These are phyloP conservation scores for Lipomyces sp. DNA, from an alignment of 805 yeast species.

Conservation along the genomic window DNA sequence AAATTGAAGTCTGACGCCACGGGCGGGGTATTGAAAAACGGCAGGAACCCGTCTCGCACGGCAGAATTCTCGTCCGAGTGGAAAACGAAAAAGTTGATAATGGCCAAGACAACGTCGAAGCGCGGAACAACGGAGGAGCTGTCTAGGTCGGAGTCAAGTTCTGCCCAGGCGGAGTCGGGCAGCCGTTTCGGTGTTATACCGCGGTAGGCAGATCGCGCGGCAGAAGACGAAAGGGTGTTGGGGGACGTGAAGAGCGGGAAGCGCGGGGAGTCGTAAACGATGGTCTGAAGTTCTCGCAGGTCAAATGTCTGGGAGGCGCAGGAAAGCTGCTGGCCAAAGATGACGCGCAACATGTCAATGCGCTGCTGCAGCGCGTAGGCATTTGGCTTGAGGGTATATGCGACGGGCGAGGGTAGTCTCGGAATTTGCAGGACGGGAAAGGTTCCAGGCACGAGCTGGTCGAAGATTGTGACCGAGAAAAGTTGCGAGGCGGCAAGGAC, in stretches of 20 bases:
- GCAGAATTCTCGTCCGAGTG: slow-evolving; percentile 13
- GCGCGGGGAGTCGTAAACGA: slow-evolving; percentile 26
- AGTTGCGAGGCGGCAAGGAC: slow-evolving; percentile 23
- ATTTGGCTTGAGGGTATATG: slow-evolving; percentile 21
- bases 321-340: slow-evolving; percentile 24
- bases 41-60: slow-evolving; percentile 22
- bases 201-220: slow-evolving; percentile 8
- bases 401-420: slow-evolving; percentile 23
- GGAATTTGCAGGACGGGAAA: slow-evolving; percentile 16
- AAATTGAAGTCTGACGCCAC: slow-evolving; percentile 17
- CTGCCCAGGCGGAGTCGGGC: slow-evolving; percentile 25
- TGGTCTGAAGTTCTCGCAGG: slow-evolving; percentile 23
- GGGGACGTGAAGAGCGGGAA: slow-evolving; percentile 22
- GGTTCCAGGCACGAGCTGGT: slow-evolving; percentile 25
- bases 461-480: slow-evolving; percentile 25
- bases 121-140: slow-evolving; percentile 15
- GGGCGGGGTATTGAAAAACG: slow-evolving; percentile 25
- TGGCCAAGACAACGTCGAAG: slow-evolving; percentile 19
- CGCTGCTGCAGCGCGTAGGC: slow-evolving; percentile 23
- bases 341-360: slow-evolving; percentile 24
- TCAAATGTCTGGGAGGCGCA: slow-evolving; percentile 10
- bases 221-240: slow-evolving; percentile 1
- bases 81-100: slow-evolving; percentile 20
- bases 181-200: slow-evolving; percentile 10
- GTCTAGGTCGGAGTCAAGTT: slow-evolving; percentile 1